phyloP scores from a whole-genome alignment of 352 stramenopile genomes.

The Phytophthora constricta region DNA sequence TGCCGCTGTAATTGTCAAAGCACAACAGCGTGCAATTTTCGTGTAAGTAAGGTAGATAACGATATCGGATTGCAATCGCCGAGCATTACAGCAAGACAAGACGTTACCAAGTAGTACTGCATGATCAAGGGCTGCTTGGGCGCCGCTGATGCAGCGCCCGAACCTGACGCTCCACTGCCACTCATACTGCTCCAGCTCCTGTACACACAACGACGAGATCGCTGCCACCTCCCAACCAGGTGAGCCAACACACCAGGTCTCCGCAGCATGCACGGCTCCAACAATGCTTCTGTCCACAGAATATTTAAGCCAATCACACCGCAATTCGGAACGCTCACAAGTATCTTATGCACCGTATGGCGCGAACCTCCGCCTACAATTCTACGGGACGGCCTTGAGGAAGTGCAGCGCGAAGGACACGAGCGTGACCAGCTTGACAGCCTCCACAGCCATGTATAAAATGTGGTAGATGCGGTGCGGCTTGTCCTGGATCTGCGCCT shows the following conservation, averaged over 20 bases:
- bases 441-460: constrained; percentile 50
- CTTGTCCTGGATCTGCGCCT: constrained; percentile 47
- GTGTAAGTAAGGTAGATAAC: constrained; percentile 1
- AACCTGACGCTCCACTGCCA: not conserved
- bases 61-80: not conserved
- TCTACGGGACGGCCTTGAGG: constrained; percentile 41
- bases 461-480: constrained; percentile 53
- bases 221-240: constrained; percentile 14
- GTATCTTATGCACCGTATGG: constrained; percentile 38
- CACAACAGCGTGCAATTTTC: too few species aligned
- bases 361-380: not conserved
- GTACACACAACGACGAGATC: constrained; percentile 1
- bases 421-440: constrained; percentile 60
- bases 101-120: constrained; percentile 73
- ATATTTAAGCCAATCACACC: constrained; percentile 37
- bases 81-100: not conserved
- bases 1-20: constrained; percentile 43
- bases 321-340: constrained; percentile 20
- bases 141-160: constrained; percentile 14
- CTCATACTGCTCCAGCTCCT: constrained; percentile 19
- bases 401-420: constrained; percentile 56
- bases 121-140: constrained; percentile 50
- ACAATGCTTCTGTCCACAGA: constrained; percentile 19
- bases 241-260: constrained; percentile 11
- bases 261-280: constrained; percentile 24